Evolutionary conservation across 2,329 filamentous ascomycete genomes (phyloP).

Genomic region (Microcyclosporella mali): DNA sequence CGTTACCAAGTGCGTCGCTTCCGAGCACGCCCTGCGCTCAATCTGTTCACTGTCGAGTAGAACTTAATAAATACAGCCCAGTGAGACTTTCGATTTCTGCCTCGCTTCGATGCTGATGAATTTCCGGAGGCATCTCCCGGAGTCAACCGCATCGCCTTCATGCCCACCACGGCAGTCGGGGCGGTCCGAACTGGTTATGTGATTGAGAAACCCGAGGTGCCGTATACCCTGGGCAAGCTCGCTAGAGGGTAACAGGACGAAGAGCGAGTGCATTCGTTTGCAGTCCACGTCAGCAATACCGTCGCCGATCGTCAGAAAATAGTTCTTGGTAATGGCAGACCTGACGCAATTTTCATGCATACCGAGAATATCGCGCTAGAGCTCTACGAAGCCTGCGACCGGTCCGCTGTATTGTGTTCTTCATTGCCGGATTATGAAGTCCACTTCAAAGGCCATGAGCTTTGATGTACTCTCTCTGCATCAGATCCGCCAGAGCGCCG

Average conservation of each 20-base stretch:
- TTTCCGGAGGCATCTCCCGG: constrained; percentile 72
- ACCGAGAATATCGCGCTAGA: constrained; percentile 93
- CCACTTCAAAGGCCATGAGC: constrained; percentile 24
- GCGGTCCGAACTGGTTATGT: constrained; percentile 76
- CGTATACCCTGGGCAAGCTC: constrained; percentile 78
- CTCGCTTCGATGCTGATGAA: constrained; percentile 79
- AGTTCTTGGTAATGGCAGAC: constrained; percentile 67
- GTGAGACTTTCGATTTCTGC: constrained; percentile 46
- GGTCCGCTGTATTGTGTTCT: not conserved
- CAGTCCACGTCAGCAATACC: constrained; percentile 76
- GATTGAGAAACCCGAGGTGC: constrained; percentile 86
- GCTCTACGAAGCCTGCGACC: constrained; percentile 23
- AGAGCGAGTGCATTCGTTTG: constrained; percentile 89
- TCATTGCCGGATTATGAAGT: too few relatives aligned
- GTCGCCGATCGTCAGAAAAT: constrained; percentile 75
- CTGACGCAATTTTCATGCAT: constrained; percentile 89
- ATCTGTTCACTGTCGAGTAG: constrained; percentile 35
- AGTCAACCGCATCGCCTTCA: constrained; percentile 86
- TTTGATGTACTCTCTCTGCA: constrained; percentile 29
- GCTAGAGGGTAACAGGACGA: constrained; percentile 73
- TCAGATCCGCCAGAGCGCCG: constrained; percentile 27
- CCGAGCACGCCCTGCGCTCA: constrained; percentile 36
- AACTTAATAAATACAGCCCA: too few relatives aligned
- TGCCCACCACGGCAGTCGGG: constrained; percentile 47
- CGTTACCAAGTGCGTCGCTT: constrained; percentile 39